These are phyloP conservation scores for Anaeromyces robustus DNA, from an alignment of 192 early-diverging fungal genomes.

Conservation along the genomic window DNA sequence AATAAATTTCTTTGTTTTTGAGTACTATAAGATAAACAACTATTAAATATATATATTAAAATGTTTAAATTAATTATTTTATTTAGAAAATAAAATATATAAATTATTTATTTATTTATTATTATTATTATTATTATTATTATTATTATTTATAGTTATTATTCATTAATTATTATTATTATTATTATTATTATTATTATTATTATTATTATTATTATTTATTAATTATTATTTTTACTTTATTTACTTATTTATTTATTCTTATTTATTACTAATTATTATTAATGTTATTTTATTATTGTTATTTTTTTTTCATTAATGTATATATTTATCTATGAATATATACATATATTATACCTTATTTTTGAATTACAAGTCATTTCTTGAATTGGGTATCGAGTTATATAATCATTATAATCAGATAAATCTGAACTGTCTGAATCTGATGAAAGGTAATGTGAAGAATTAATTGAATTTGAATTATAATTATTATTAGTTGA, in stretches of 20 bases:
- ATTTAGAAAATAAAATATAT: conserved; percentile 2
- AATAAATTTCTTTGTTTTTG: conserved; percentile 74
- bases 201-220: too few species aligned
- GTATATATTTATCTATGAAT: too few species aligned
- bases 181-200: too few species aligned
- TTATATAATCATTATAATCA: conserved; percentile 4
- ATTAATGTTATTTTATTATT: too few species aligned
- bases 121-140: too few species aligned
- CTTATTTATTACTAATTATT: too few species aligned
- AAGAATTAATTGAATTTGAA: not conserved
- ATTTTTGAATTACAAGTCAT: conserved; percentile 74
- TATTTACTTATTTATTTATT: too few species aligned
- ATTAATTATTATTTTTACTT: too few species aligned
- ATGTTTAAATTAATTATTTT: not conserved
- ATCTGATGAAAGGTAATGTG: not conserved
- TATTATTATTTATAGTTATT: too few species aligned
- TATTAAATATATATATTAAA: conserved; percentile 11
- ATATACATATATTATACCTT: conserved; percentile 26
- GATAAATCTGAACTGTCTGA: not conserved
- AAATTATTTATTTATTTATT: too few species aligned
- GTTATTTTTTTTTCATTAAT: too few species aligned
- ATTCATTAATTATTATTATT: too few species aligned
- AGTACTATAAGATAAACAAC: conserved; percentile 80
- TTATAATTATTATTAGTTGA: conserved; percentile 7
- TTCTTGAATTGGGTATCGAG: conserved; percentile 56